Evolutionary conservation across 805 yeast genomes (phyloP).

Genomic region (Wickerhamomyces bovis): DNA sequence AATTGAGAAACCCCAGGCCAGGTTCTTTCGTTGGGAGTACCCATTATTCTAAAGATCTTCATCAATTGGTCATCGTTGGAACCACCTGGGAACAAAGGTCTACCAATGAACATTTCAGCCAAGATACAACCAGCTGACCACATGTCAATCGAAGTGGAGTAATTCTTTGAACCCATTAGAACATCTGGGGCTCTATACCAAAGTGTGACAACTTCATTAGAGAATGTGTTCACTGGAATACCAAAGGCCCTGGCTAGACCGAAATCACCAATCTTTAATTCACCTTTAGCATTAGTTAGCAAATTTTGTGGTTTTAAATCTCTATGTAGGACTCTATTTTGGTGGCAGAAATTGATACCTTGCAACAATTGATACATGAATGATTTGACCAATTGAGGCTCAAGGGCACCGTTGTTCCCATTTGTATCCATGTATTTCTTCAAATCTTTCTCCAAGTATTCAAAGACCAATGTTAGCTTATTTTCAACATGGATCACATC

Average conservation of each 20-base stretch:
- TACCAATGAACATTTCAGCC: slow-evolving; percentile 98
- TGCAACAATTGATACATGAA: slow-evolving; percentile 91
- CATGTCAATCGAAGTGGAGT: slow-evolving; percentile 94
- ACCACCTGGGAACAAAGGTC: slow-evolving; percentile 93
- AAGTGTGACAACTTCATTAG: slow-evolving; percentile 94
- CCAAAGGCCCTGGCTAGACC: slow-evolving; percentile 98
- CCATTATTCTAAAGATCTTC: slow-evolving; percentile 88
- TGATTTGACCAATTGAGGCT: slow-evolving; percentile 76
- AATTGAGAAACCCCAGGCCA: slow-evolving; percentile 96
- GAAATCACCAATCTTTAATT: slow-evolving; percentile 90
- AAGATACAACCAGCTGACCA: slow-evolving; percentile 99
- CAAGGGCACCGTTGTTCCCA: slow-evolving; percentile 83
- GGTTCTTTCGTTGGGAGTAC: slow-evolving; percentile 91
- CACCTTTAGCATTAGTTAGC: slow-evolving; percentile 84
- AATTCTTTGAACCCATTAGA: slow-evolving; percentile 87
- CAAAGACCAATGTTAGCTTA: slow-evolving; percentile 89
- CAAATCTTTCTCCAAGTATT: slow-evolving; percentile 87
- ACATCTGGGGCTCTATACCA: slow-evolving; percentile 99
- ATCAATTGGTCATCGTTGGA: slow-evolving; percentile 93
- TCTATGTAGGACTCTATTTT: slow-evolving; percentile 59
- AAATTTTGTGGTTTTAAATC: slow-evolving; percentile 94
- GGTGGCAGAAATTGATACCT: slow-evolving; percentile 71
- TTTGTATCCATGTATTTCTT: slow-evolving; percentile 91
- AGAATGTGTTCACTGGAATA: slow-evolving; percentile 93
- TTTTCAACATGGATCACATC: slow-evolving; percentile 97